A percentile compares a stretch with the other conserved stretches of the same genome.
Conservation (phyloP, 768 basidiomycete genomes). For the Boletus rubroflammeus region DNA sequence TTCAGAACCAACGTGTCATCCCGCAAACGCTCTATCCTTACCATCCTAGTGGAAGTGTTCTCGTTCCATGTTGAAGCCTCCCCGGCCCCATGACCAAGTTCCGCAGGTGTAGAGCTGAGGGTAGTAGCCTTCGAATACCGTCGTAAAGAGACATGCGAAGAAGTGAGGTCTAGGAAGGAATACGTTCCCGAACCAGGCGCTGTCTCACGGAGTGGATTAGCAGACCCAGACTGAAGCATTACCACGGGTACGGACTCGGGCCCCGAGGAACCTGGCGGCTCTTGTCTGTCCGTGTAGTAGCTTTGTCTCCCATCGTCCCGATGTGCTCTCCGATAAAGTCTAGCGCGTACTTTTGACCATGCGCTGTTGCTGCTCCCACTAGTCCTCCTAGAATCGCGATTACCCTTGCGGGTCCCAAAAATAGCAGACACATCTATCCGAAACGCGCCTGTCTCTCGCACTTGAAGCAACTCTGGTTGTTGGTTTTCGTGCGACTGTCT, state of each 20-base stretch:
- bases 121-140: slow-evolving; percentile 27
- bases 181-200: slow-evolving; percentile 30
- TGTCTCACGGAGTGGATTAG: slow-evolving; percentile 17
- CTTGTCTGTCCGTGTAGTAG: slow-evolving; percentile 11
- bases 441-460: slow-evolving; percentile 46
- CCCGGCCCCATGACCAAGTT: slow-evolving; percentile 20
- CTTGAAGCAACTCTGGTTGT: slow-evolving; percentile 29
- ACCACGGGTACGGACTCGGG: slow-evolving; percentile 32
- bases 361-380: slow-evolving; percentile 25
- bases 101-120: slow-evolving; percentile 26
- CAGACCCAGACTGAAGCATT: slow-evolving; percentile 23
- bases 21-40: slow-evolving; percentile 18
- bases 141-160: slow-evolving; percentile 25
- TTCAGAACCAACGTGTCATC: slow-evolving; percentile 14
- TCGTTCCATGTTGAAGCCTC: slow-evolving; percentile 16
- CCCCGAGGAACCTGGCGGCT: slow-evolving; percentile 22
- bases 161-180: slow-evolving; percentile 31
- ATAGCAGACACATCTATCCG: slow-evolving; percentile 38
- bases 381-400: slow-evolving; percentile 21
- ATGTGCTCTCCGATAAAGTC: slow-evolving; percentile 31
- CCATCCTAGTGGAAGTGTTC: slow-evolving; percentile 16
- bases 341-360: slow-evolving; percentile 31
- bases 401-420: slow-evolving; percentile 16
- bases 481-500: slow-evolving; percentile 1
- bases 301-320: slow-evolving; percentile 28